Conservation (phyloP, 192 early-diverging fungal genomes). For the Kickxella alabastrina region DNA sequence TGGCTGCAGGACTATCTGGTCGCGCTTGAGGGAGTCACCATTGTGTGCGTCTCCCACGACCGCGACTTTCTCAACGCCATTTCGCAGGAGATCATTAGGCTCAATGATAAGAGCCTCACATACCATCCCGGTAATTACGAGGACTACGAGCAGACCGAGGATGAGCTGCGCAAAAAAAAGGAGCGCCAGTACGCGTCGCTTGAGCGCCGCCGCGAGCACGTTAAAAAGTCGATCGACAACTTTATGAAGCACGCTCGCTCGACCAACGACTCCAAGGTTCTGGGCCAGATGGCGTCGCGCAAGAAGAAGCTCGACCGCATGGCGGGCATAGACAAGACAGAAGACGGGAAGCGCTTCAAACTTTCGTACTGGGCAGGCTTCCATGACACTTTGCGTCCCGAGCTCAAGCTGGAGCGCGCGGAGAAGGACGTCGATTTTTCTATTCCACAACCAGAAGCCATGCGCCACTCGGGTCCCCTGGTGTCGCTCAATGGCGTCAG, state of each 20-base stretch:
- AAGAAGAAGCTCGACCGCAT: conserved; percentile 72
- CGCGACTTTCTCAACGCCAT: conserved; percentile 81
- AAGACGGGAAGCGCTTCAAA: conserved; percentile 69
- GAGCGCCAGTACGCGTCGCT: conserved; percentile 58
- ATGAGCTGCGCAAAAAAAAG: conserved; percentile 68
- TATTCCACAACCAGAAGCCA: conserved; percentile 63
- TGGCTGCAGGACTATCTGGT: conserved; percentile 81
- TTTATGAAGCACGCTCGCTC: conserved; percentile 66
- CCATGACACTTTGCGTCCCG: conserved; percentile 50
- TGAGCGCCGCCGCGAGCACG: conserved; percentile 69
- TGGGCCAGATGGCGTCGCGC: conserved; percentile 68
- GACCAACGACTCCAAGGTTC: conserved; percentile 79
- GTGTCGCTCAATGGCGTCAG: conserved; percentile 61
- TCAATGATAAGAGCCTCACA: conserved; percentile 64
- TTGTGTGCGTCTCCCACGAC: conserved; percentile 89
- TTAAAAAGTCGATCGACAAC: conserved; percentile 76
- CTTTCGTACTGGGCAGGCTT: conserved; percentile 56
- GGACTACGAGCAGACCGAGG: conserved; percentile 71
- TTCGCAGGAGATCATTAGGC: conserved; percentile 69
- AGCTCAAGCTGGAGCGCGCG: conserved; percentile 56
- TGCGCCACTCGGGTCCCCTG: conserved; percentile 65
- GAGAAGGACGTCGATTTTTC: conserved; percentile 60
- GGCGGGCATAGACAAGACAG: conserved; percentile 59
- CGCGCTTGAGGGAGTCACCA: conserved; percentile 59
- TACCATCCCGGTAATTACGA: conserved; percentile 87